Conservation (phyloP, 257 asterid species). For the Lycium ferocissimum region DNA sequence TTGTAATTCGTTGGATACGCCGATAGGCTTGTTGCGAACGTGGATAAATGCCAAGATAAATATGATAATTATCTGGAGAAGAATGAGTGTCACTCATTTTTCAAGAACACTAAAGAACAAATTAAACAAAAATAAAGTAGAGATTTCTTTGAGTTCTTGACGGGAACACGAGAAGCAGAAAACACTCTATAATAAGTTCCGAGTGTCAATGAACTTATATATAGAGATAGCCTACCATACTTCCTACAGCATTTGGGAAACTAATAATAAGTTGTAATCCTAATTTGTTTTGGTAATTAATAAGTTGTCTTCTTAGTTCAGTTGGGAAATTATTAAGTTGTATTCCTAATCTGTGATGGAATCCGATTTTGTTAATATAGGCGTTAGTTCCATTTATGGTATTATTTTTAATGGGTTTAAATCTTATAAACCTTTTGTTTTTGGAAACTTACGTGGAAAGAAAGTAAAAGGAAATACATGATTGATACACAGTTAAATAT, state of each 20-base stretch:
- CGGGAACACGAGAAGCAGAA: too few species aligned
- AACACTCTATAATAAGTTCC: neutral
- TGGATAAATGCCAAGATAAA: too few species aligned
- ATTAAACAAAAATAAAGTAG: neutral
- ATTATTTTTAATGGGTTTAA: neutral
- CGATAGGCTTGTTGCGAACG: neutral
- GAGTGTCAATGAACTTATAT: neutral
- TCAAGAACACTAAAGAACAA: neutral
- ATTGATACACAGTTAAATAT: too few species aligned
- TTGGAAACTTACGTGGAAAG: neutral
- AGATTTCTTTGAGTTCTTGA: neutral
- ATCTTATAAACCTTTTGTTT: neutral
- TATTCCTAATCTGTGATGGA: neutral
- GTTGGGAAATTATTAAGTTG: neutral
- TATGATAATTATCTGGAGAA: neutral
- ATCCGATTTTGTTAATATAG: neutral
- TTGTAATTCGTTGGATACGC: too few species aligned
- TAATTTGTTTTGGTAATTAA: too few species aligned
- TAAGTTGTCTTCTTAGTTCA: too few species aligned
- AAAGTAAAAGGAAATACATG: neutral
- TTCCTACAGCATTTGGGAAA: too few species aligned
- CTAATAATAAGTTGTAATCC: too few species aligned
- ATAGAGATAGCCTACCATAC: neutral
- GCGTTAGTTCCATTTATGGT: neutral
- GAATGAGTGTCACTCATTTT: neutral